Evolutionary conservation across 1,284 basidiomycete genomes (phyloP), one percentile per base, ranked within the genome.

Genomic region (Austropuccinia psidii): DNA sequence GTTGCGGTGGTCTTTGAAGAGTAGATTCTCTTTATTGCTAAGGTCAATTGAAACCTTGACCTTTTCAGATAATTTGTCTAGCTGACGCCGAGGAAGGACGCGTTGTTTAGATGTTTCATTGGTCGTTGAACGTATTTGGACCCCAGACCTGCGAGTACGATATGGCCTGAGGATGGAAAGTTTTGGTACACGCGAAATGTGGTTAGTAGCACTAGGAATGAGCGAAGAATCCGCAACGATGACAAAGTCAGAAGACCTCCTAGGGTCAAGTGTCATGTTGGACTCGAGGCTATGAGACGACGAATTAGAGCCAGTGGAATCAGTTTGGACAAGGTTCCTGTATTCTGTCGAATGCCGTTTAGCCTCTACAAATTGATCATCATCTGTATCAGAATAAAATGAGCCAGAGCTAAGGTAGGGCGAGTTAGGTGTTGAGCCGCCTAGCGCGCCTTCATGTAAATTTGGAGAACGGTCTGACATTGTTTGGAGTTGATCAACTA

Each of bases 401-500:
- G 39, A 27, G 43, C 35, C 47, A 47, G 49, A 62, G n/a, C 57
- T 61, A 7, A 45, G 15, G 49, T 33, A 73, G 15, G 70, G 70
- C 5, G 70, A 73, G 19, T 33, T 52, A 13, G 70, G 70, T 31
- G 58, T 45, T 29, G 61, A 73, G 29, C 70, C 70, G 15, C 70
- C 70, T 8, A 73, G 58, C 21, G 60, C 70, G 5, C 70, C 70
- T 47, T 73, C 70, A 29, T 73, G 70, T 35, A 65, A 54, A 41
- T 73, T 73, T 54, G 77, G 77, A 54, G 80, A 81, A 41, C 81
- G 81, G 76, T 80, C 81, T 77, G 88, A 86, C 83, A 92, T 87
- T 57, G 85, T 85, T 74, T 87, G 87, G 57, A 93, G 85, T 77
- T 90, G 89, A 50, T 90, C 87, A 7, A 88, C 88, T 62, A 93